phyloP scores from a whole-genome alignment of 108 stramenopile species.

The Nitzschia inconspicua region DNA sequence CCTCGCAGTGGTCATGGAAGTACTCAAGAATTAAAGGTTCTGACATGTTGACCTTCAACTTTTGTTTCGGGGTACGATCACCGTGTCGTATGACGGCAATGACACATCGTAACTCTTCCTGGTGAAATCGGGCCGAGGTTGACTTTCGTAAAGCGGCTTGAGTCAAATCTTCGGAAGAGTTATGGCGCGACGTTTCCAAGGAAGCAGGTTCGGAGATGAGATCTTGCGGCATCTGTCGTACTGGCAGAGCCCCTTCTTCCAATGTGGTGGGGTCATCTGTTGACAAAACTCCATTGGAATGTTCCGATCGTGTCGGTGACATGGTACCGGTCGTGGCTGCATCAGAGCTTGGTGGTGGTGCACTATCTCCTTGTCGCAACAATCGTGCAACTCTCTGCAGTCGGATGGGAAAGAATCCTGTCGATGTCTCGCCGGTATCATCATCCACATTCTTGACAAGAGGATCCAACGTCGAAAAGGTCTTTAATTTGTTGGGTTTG shows the following conservation, averaged over 20 bases:
- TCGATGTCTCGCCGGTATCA: background rate
- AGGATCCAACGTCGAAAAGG: constrained; percentile 80
- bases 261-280: constrained; percentile 36
- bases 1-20: constrained; percentile 60
- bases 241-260: constrained; percentile 63
- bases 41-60: constrained; percentile 92
- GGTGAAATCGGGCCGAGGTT: no score
- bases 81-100: constrained; percentile 96
- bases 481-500: constrained; percentile 60
- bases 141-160: no score
- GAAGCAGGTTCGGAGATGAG: constrained; percentile 67
- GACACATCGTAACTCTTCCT: constrained; percentile 93
- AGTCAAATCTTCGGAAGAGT: constrained; percentile 46
- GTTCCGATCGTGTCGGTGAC: constrained; percentile 22
- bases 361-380: constrained; percentile 25
- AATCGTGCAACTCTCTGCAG: constrained; percentile 33
- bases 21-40: constrained; percentile 77
- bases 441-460: constrained; percentile 44
- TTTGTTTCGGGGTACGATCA: constrained; percentile 98
- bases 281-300: constrained; percentile 14
- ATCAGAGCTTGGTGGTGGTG: background rate
- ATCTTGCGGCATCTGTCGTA: constrained; percentile 62
- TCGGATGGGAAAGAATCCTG: constrained; percentile 10
- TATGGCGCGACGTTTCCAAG: constrained; percentile 34
- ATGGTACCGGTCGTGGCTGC: background rate